Percentiles rank a stretch among this genome's conserved stretches.
Conservation (phyloP, 306 rosid species). For the Begonia fuchsioides region DNA sequence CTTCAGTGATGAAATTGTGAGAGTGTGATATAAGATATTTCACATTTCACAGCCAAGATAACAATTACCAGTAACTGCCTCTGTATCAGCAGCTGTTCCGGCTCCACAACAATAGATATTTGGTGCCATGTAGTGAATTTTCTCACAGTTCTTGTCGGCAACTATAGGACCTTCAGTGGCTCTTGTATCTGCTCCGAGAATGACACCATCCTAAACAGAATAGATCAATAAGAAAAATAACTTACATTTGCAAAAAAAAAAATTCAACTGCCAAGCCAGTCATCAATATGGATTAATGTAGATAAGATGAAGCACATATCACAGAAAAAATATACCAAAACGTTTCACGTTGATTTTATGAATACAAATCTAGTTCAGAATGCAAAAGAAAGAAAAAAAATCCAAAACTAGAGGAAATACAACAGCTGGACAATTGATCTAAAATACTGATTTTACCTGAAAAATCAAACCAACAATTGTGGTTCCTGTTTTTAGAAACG, state of each 20-base stretch:
- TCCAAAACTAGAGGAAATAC: neutral
- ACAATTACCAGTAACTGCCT: conserved; percentile 84
- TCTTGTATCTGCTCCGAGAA: conserved; percentile 98
- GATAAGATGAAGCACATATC: too few species aligned
- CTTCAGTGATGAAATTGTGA: conserved; percentile 3
- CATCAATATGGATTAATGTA: too few species aligned
- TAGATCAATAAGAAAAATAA: neutral
- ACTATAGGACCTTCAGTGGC: conserved; percentile 96
- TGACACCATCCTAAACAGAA: conserved; percentile 64
- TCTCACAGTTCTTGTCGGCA: conserved; percentile 89
- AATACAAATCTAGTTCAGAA: neutral
- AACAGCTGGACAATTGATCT: neutral
- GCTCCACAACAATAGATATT: conserved; percentile 97
- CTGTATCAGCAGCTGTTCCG: conserved; percentile 98
- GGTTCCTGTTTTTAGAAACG: conserved; percentile 80
- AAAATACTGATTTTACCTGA: conserved; percentile 25
- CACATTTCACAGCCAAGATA: neutral
- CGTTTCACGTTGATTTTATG: neutral
- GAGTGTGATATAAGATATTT: neutral
- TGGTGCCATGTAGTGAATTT: conserved; percentile 96
- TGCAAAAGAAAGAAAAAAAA: neutral
- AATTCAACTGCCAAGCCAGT: neutral
- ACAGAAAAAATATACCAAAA: too few species aligned
- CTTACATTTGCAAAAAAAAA: neutral
- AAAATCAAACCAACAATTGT: conserved; percentile 81